Conservation (phyloP, 192 early-diverging fungal genomes). For the Linnemannia elongata region DNA sequence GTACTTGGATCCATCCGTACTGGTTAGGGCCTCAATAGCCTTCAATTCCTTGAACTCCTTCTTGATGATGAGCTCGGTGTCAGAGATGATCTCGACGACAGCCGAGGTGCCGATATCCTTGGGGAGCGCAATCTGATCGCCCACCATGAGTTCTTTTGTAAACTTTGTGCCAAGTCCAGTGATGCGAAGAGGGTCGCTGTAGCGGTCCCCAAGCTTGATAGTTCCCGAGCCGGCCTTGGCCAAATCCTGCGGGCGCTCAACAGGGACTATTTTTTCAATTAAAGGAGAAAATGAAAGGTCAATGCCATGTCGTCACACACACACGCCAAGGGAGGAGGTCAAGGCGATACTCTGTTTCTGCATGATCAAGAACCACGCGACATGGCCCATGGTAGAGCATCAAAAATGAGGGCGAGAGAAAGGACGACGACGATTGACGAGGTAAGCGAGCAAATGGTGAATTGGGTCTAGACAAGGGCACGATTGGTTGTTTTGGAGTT, state of each 20-base stretch:
- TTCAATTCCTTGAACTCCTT: constrained; percentile 81
- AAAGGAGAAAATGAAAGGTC: constrained; percentile 1
- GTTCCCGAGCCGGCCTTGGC: constrained; percentile 79
- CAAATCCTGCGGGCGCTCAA: constrained; percentile 93
- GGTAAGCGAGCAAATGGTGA: neutral
- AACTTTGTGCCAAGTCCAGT: constrained; percentile 80
- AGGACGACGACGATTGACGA: neutral
- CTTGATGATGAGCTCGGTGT: constrained; percentile 84
- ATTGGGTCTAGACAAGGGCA: neutral
- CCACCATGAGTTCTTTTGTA: constrained; percentile 71
- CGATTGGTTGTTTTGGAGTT: neutral
- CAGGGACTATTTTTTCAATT: constrained; percentile 76
- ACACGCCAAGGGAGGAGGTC: neutral
- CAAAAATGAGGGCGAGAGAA: neutral
- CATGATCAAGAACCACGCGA: constrained; percentile 4
- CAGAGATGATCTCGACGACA: constrained; percentile 84
- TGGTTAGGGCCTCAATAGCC: constrained; percentile 74
- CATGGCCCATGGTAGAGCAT: neutral
- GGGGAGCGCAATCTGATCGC: constrained; percentile 76
- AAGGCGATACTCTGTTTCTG: neutral
- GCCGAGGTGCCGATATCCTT: constrained; percentile 71
- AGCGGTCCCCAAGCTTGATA: constrained; percentile 75
- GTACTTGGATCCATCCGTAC: constrained; percentile 68
- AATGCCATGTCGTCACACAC: neutral
- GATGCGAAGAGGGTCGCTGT: constrained; percentile 77